phyloP scores from a whole-genome alignment of 805 yeast genomes.

The Suhomyces xylopsoci region DNA sequence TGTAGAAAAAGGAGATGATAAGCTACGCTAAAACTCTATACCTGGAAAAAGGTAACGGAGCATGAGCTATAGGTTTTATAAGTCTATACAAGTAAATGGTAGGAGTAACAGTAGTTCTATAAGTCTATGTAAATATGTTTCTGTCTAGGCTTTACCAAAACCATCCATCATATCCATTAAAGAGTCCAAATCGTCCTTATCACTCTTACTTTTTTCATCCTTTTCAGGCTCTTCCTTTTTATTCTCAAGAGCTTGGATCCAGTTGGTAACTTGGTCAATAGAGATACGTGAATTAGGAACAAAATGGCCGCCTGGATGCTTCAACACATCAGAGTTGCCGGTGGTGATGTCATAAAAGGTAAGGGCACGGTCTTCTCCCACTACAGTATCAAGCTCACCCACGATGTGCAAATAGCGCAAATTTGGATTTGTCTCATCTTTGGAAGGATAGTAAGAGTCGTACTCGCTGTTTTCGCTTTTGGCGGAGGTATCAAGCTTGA shows the following conservation, averaged over 20 bases:
- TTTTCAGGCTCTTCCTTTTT: constrained; percentile 12
- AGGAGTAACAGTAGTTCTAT: background rate
- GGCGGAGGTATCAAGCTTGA: constrained; percentile 28
- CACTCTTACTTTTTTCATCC: constrained; percentile 12
- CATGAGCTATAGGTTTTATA: no score
- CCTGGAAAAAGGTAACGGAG: no score
- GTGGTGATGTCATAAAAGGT: constrained; percentile 43
- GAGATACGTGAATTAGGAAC: constrained; percentile 78
- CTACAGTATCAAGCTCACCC: constrained; percentile 87
- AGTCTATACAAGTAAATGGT: background rate
- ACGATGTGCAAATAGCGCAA: constrained; percentile 61
- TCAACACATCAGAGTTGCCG: constrained; percentile 55
- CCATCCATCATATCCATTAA: constrained; percentile 40
- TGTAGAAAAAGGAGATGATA: no score
- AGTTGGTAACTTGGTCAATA: constrained; percentile 39
- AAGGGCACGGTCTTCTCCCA: constrained; percentile 67
- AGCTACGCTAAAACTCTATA: no score
- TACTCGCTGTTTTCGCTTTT: constrained; percentile 25
- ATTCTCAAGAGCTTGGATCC: constrained; percentile 27
- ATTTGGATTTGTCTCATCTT: constrained; percentile 19
- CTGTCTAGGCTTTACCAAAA: constrained; percentile 16
- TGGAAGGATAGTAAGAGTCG: constrained; percentile 20
- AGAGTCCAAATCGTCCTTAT: constrained; percentile 27
- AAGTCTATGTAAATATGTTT: background rate
- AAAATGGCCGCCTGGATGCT: constrained; percentile 96